Evolutionary conservation across 83 land plant species (phyloP).

Genomic region (Thuja plicata): DNA sequence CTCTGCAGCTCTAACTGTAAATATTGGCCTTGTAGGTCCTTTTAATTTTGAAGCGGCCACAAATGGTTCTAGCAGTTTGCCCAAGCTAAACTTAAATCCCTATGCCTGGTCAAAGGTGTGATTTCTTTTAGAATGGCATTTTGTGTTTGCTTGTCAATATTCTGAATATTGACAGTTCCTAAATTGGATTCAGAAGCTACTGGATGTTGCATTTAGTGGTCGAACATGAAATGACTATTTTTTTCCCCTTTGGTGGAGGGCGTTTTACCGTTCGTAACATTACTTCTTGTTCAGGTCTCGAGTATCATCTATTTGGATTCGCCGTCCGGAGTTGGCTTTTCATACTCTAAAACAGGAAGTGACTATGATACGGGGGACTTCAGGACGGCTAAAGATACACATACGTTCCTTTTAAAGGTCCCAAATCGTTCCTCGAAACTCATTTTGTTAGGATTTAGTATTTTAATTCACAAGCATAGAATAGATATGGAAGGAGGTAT

Average conservation of each 20-base stretch:
- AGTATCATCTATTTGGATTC: conserved; percentile 87
- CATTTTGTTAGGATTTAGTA: background rate
- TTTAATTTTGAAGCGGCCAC: conserved; percentile 65
- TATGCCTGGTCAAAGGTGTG: conserved; percentile 81
- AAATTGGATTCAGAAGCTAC: background rate
- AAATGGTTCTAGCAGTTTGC: conserved; percentile 29
- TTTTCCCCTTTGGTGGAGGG: background rate
- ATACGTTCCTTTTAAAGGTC: conserved; percentile 81
- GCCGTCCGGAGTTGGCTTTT: conserved; percentile 89
- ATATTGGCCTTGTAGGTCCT: conserved; percentile 56
- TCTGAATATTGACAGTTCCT: background rate
- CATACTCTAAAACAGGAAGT: conserved; percentile 52
- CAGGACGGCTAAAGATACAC: conserved; percentile 74
- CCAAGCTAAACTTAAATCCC: conserved; percentile 63
- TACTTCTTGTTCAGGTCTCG: conserved; percentile 56
- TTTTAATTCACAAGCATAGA: background rate
- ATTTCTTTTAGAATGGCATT: background rate
- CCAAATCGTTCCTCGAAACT: background rate
- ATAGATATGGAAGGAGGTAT: background rate
- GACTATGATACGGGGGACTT: conserved; percentile 80
- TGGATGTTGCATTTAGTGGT: background rate
- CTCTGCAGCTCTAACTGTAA: background rate
- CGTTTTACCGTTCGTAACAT: background rate
- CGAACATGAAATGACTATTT: background rate
- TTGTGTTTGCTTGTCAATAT: conserved; percentile 4